Base-by-base conservation (phyloP, 2,329 filamentous ascomycete genomes). In the Paraconiothyrium sp. region DNA sequence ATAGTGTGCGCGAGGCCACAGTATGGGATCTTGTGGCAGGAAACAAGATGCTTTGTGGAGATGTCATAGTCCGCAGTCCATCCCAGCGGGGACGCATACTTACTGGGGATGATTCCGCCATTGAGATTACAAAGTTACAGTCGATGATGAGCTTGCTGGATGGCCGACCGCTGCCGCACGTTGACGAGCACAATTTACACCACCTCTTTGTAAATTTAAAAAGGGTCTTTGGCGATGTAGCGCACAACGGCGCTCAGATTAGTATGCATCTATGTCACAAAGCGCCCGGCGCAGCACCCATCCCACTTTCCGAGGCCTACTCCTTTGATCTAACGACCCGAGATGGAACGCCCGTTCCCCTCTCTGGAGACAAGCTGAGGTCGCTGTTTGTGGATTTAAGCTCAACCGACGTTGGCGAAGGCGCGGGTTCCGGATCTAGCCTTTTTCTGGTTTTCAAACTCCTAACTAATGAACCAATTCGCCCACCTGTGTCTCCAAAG, bases 61-160 rank as follows among this genome's bases (percentile, higher is more conserved):
- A 98, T 75, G 91, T 99, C 51, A 97, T 99, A 76, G 95, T 99
- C 61, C 89, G 95, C 34, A 95, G 96, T 78, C 93, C 95, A 1
- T 86, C 85, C 22, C 89, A 94, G 74, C 87, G 91, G 34, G 95
- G 95, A 9, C 89, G 94, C 49, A 89, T 98, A 32, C 80, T 99
- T 71, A 97, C 94, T 0, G 93, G 92, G 13, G 91, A 97, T 57
- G 95, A 99, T 78, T 97, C 94, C 0, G 92, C 95, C 4, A 91
- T 98, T 32, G 92, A 97, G 61, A 88, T 97, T 67, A 94, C 94
- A 7, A 93, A 89, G 75, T 83, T 98, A 59, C 96, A 99, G 81
- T 96, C 95, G 4, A 88, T 94, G 74, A 99, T 99, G 95, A 97
- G 93, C 78, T 86, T 98, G 71, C 84, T 99, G 49, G 90, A 97